Percentiles rank a stretch among this genome's conserved stretches.
phyloP scores from a whole-genome alignment of 1,284 basidiomycete species.

The Ganoderma lucidum region DNA sequence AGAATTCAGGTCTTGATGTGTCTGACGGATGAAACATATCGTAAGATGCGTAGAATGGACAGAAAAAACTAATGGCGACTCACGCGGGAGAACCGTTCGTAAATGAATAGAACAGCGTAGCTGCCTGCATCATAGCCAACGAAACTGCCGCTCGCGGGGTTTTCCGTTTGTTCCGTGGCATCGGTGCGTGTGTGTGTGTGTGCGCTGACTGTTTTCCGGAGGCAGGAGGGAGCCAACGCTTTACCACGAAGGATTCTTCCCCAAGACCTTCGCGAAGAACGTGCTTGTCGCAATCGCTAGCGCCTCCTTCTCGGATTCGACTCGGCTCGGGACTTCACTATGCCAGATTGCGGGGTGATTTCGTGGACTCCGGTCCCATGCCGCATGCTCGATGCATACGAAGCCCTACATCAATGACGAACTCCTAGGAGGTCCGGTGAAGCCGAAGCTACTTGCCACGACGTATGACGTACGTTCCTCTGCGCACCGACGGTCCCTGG shows the following conservation, averaged over 20 bases:
- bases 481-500: conserved; percentile 1
- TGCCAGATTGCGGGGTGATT: neutral
- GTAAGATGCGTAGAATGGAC: neutral
- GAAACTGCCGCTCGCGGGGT: neutral
- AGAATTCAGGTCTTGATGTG: no score
- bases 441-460: conserved; percentile 17
- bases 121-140: neutral
- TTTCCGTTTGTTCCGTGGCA: neutral
- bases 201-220: neutral
- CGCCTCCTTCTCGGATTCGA: neutral
- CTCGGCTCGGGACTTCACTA: neutral
- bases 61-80: neutral
- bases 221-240: neutral
- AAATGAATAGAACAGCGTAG: neutral
- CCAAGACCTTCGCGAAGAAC: conserved; percentile 1
- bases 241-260: neutral
- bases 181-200: neutral
- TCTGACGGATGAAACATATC: neutral
- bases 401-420: neutral
- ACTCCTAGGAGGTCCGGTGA: conserved; percentile 23
- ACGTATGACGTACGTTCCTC: conserved; percentile 15
- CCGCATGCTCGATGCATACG: neutral
- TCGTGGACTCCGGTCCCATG: neutral
- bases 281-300: neutral
- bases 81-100: neutral